Base-by-base conservation (phyloP, 1,139 yeast genomes). In the Candida albicans region DNA sequence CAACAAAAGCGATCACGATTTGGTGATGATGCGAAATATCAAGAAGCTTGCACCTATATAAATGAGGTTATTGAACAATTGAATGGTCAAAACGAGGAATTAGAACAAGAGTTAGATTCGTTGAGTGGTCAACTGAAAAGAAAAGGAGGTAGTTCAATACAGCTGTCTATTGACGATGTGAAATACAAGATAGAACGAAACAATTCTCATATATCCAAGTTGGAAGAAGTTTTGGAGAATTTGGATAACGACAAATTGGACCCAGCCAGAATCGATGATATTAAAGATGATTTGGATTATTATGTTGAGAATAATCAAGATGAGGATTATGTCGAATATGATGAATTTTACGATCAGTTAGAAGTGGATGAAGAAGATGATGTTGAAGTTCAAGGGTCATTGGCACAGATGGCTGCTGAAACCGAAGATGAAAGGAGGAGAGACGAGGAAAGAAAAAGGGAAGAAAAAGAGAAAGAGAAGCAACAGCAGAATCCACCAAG, bases 221-320 rank as follows among this genome's bases (percentile, higher is more conserved):
- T 93, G 59, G 99, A 95, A 61, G 79, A 76, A 45, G 82, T 93
- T 36, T 70, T 91, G 55, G 77, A 91, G 49, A 75, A 84, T 59
- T 67, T 95, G 47, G 96, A 89, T 52, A 90, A 87, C 62, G 96
- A 90, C 51, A 84, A 81, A 44, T 68, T 93, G 53, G 91, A 87
- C 39, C 87, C 95, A 1, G 96, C 89, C 24, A 80, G 81, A 47
- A 81, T 95, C 13, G 87, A 86, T 56, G 85, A 79, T 27, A 80
- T 89, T 46, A 85, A 84, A 58, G 99, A 95, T 47, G 98, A 93
- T 62, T 87, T 95, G 59, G 89, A 81, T 54, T 93, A 91, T 65
- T 93, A 90, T 62, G 96, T 95, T 37, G 98, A 93, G 51, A 87
- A 93, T 51, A 95, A 93, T 59, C 95, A 87, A 65, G 97, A 90